These are phyloP conservation scores for Oenanthe javanica DNA, from an alignment of 140 eudicot genomes.

Conservation along the genomic window DNA sequence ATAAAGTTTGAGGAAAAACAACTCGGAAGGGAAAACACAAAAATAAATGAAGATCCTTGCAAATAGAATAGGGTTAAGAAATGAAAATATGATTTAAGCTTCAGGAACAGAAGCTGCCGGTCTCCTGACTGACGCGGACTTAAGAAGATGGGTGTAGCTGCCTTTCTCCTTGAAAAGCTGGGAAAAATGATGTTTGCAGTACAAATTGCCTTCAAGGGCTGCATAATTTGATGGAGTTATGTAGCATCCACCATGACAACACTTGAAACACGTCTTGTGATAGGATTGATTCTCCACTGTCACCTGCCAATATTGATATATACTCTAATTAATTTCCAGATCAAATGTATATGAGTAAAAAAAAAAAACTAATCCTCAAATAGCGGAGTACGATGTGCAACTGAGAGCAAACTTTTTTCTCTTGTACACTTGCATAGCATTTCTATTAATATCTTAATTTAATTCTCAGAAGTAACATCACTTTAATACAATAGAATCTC, in stretches of 20 bases:
- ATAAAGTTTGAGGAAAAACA: not conserved
- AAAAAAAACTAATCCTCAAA: not conserved
- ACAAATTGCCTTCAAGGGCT: slow-evolving; percentile 80
- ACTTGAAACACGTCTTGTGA: slow-evolving; percentile 91
- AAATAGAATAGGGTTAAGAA: not conserved
- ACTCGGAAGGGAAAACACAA: not conserved
- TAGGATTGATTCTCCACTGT: slow-evolving; percentile 83
- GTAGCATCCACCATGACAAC: slow-evolving; percentile 95
- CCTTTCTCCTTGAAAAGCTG: slow-evolving; percentile 99
- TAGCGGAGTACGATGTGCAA: not conserved
- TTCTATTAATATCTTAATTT: not conserved
- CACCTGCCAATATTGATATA: slow-evolving; percentile 37
- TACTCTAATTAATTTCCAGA: too few relatives aligned
- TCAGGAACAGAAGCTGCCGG: slow-evolving; percentile 52
- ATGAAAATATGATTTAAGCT: slow-evolving; percentile 22
- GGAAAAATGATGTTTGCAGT: slow-evolving; percentile 97
- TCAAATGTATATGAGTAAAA: not conserved
- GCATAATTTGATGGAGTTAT: slow-evolving; percentile 95
- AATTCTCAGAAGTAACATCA: not conserved
- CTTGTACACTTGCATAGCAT: not conserved
- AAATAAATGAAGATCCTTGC: not conserved
- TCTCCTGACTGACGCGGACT: slow-evolving; percentile 84
- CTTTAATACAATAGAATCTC: not conserved
- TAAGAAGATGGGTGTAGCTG: slow-evolving; percentile 89
- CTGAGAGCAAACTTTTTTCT: not conserved